Evolutionary conservation across 2,329 filamentous ascomycete species (phyloP), one percentile per base, ranked within the genome.

Genomic region (Leptographium lundbergii): DNA sequence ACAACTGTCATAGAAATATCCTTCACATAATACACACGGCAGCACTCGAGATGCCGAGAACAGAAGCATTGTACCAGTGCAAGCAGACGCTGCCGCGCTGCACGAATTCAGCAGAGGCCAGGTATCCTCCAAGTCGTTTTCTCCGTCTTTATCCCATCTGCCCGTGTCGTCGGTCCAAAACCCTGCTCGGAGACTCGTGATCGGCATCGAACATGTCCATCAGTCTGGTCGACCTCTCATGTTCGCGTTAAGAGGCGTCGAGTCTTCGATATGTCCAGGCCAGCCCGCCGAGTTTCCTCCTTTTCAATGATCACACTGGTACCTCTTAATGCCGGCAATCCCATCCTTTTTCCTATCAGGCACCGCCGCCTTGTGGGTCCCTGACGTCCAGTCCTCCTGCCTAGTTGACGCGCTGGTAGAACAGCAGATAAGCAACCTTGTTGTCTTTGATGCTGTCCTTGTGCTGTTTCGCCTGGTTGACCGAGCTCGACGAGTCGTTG

Each of bases 351-450:
- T 6, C 13, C 14, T 17, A 39, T 39, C 36, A 39, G 36, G 14
- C 14, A 17, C 14, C 36, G 14, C 6, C 36, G 36, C 50, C 50
- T 22, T n/a, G n/a, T 45, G 3, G 22, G 36, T 9, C 19, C 32
- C 36, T 34, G 10, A 19, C 19, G 22, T 27, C 22, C 36, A 14
- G 7, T 45, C 17, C n/a, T 42, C n/a, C 22, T 29, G 9, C 27
- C n/a, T 58, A 59, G 59, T 65, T 82, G 61, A 94, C 81, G 67
- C 84, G 84, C 75, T 96, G 87, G 72, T 99, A 99, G 74, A 99
- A 95, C 68, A 99, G 75, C 65, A 99, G 83, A 73, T 99, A 99
- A 4, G 94, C 94, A 60, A 96, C 92, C 78, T 95, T 96, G 78
- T 92, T 96, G 71, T 97, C 92, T 72, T 89, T 90, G 69, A 88